Conservation (phyloP, 306 rosid genomes). For the Elaeagnus macrophylla region DNA sequence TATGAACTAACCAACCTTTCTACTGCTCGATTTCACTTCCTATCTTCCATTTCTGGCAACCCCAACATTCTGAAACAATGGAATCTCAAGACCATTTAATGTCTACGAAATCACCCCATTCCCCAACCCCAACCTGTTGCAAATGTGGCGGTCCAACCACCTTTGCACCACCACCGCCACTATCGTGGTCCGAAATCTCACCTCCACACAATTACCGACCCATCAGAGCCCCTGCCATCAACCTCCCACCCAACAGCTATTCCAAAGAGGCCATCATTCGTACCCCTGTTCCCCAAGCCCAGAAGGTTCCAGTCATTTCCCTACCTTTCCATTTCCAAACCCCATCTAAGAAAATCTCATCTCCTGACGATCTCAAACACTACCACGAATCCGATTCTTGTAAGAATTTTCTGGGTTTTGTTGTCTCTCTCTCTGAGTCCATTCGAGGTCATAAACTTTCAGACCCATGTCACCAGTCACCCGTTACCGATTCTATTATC, state of each 20-base stretch:
- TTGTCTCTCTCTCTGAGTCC: conserved; percentile 81
- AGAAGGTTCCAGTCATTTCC: conserved; percentile 39
- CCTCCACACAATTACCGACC: conserved; percentile 86
- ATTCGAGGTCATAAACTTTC: conserved; percentile 55
- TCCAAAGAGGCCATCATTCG: conserved; percentile 69
- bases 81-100: too few relatives aligned
- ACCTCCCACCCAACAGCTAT: conserved; percentile 53
- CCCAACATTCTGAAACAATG: too few relatives aligned
- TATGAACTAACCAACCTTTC: too few relatives aligned
- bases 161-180: conserved; percentile 38
- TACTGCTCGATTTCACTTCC: too few relatives aligned
- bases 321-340: conserved; percentile 47
- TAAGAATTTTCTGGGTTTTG: conserved; percentile 63
- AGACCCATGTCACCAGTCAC: conserved; percentile 51
- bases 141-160: conserved; percentile 78
- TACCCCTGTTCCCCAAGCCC: conserved; percentile 77
- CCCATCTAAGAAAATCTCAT: conserved; percentile 59
- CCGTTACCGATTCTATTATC: conserved; percentile 25
- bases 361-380: conserved; percentile 58
- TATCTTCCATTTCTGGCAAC: too few relatives aligned
- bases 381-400: conserved; percentile 61
- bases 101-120: too few relatives aligned
- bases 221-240: conserved; percentile 79
- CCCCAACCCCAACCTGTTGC: conserved; percentile 42
- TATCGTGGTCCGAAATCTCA: conserved; percentile 42